These are phyloP conservation scores for Lactarius psammicola DNA, from an alignment of 768 basidiomycete genomes.

Conservation along the genomic window DNA sequence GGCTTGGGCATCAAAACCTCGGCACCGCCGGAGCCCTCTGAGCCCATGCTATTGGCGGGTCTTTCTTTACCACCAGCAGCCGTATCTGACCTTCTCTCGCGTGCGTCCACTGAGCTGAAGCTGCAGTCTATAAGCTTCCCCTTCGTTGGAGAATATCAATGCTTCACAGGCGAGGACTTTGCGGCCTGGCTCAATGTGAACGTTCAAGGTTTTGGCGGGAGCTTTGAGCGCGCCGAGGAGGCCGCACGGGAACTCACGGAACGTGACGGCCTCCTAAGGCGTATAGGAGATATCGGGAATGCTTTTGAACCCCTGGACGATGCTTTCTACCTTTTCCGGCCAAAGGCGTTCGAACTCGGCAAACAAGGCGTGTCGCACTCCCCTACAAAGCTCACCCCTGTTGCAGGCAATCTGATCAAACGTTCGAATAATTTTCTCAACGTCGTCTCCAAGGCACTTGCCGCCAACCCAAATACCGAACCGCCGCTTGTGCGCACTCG, in stretches of 20 bases:
- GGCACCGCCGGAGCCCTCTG: conserved; percentile 42
- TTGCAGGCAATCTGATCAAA: conserved; percentile 60
- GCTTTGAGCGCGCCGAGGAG: conserved; percentile 75
- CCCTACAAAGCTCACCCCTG: conserved; percentile 39
- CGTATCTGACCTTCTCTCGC: conserved; percentile 65
- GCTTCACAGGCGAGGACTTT: conserved; percentile 88
- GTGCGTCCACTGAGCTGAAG: conserved; percentile 70
- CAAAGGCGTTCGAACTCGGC: conserved; percentile 69
- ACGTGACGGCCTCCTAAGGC: conserved; percentile 56
- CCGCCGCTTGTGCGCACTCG: conserved; percentile 69
- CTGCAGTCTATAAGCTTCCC: conserved; percentile 73
- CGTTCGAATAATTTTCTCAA: conserved; percentile 67
- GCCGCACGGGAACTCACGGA: conserved; percentile 55
- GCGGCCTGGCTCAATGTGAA: conserved; percentile 79
- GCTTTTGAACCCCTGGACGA: conserved; percentile 74
- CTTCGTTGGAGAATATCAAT: conserved; percentile 77
- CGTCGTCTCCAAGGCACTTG: conserved; percentile 71
- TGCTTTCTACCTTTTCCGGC: conserved; percentile 81
- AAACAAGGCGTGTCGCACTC: conserved; percentile 36
- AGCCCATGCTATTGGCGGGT: conserved; percentile 72
- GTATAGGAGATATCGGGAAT: conserved; percentile 83
- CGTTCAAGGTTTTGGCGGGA: conserved; percentile 75
- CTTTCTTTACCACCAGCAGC: conserved; percentile 62
- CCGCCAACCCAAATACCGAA: conserved; percentile 47
- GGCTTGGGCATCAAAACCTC: conserved; percentile 38